Evolutionary conservation across 495 filamentous ascomycete genomes (phyloP), one percentile per base, ranked within the genome.

Genomic region (Neurospora hispaniola): DNA sequence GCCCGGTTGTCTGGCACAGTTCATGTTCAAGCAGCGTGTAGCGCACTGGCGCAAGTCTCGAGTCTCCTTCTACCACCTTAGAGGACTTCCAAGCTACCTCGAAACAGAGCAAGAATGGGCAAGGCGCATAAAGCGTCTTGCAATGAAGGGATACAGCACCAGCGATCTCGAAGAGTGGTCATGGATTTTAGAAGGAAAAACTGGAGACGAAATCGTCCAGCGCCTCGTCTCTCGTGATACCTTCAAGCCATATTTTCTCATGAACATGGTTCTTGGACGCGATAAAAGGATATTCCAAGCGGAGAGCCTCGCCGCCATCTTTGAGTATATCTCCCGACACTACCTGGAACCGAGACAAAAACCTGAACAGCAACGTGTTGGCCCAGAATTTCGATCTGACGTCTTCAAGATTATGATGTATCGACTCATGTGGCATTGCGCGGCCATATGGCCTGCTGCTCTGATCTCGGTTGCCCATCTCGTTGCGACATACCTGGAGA

Each of bases 201-300:
- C 77, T 40, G 76, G 78, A 35, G 83, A 84, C 68, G 46, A 54
- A 54, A 78, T 78, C 38, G 71, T 83, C 27, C 71, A 79, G 59
- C 78, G 83, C 12, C 78, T 85, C 41, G 42, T 81, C 69, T 75
- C 75, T 8, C 78, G 79, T 70, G 73, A 77, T 27, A 71, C 43
- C 16, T 77, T 73, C n/a, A 85, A 79, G 46, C 84, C 84, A 16
- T 70, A 79, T 5, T 86, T 85, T 48, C 69, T 86, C 5, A 59
- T 82, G n/a, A 69, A 71, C 4, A 35, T 83, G 27, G 72, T 86
- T 11, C 42, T 82, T 14, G 78, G 79, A 39, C 77, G 72, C 31
- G 77, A 82, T 20, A 78, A 78, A 71, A 75, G 38, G 5, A 75
- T 84, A 39, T 73, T 71, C 10, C 74, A 82, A 12, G 70, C 72